Conservation (phyloP, 78 protist genomes). For the Dictyostelium capitatum region DNA sequence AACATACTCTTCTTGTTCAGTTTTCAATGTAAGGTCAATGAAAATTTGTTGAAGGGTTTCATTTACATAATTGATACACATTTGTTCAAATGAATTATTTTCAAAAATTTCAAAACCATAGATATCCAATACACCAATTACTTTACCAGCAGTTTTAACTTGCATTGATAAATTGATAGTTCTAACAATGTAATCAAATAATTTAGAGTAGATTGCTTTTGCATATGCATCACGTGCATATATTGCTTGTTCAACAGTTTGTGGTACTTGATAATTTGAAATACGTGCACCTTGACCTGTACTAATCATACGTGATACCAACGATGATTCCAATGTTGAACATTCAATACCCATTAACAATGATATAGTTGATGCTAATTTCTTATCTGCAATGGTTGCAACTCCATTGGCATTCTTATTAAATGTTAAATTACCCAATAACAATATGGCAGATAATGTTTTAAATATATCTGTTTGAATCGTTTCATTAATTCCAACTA, state of each 20-base stretch:
- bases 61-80: conserved; percentile 92
- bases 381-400: conserved; percentile 8
- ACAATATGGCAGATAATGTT: conserved; percentile 74
- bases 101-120: conserved; percentile 93
- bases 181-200: conserved; percentile 92
- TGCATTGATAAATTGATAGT: conserved; percentile 83
- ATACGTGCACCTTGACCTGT: conserved; percentile 79
- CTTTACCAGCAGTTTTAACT: conserved; percentile 61
- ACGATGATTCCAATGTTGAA: conserved; percentile 7
- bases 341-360: conserved; percentile 33
- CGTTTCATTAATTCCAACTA: conserved; percentile 68
- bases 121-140: conserved; percentile 92
- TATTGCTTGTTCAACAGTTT: conserved; percentile 67
- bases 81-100: conserved; percentile 91
- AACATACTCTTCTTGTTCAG: conserved; percentile 90
- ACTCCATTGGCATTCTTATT: neutral
- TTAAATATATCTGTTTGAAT: conserved; percentile 45
- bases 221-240: conserved; percentile 87
- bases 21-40: conserved; percentile 87
- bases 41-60: conserved; percentile 93
- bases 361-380: neutral
- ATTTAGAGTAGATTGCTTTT: conserved; percentile 91
- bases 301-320: conserved; percentile 44
- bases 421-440: conserved; percentile 81
- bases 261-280: conserved; percentile 64